A percentile compares a stretch with the other conserved stretches of the same genome.
phyloP scores from a whole-genome alignment of 257 asterid species.

The Primulina eburnea region DNA sequence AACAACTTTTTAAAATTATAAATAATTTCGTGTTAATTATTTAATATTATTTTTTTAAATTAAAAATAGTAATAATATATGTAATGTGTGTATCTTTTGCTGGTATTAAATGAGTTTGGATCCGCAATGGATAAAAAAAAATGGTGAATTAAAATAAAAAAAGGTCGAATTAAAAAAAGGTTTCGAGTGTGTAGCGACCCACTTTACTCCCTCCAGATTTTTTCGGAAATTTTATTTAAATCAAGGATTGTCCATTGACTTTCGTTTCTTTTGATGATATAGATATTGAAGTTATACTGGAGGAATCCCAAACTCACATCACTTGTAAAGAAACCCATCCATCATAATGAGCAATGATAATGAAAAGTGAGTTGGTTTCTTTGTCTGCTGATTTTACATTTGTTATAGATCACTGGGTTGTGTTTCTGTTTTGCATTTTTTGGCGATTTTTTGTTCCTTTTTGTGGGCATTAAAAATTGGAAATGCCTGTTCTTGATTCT shows the following conservation, averaged over 20 bases:
- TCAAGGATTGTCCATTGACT: background rate
- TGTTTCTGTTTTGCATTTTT: slow-evolving; percentile 19
- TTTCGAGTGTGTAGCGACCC: background rate
- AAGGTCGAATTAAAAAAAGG: no score
- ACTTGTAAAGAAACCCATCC: background rate
- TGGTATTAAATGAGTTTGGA: no score
- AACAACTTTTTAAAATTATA: no score
- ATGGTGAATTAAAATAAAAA: no score
- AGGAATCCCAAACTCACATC: background rate
- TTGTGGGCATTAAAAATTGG: background rate
- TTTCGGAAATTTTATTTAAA: background rate
- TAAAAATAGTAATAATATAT: no score
- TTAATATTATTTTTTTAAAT: no score
- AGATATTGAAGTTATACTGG: background rate
- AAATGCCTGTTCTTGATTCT: slow-evolving; percentile 26
- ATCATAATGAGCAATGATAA: background rate
- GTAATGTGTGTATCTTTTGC: no score
- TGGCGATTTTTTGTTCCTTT: background rate
- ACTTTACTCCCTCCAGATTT: background rate
- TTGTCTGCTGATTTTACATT: background rate
- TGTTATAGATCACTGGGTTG: background rate
- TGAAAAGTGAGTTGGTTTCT: background rate
- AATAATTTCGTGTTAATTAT: no score
- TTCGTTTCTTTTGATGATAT: background rate
- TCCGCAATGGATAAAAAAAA: no score